Percentiles rank a stretch among this genome's conserved stretches.
Conservation (phyloP, 306 rosid genomes). For the Malus sieversii region DNA sequence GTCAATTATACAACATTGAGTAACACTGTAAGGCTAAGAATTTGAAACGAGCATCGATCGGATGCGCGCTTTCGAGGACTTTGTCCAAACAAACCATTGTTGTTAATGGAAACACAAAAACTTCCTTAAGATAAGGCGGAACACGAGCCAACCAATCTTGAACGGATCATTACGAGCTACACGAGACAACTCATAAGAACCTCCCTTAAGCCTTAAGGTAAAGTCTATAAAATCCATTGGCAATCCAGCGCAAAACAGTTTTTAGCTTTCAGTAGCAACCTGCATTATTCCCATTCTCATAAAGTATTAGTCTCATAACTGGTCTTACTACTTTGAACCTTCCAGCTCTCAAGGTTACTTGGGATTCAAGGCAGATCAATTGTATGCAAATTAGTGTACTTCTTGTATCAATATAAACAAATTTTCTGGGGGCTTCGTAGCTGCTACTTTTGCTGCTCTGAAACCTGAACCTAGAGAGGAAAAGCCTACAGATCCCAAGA, state of each 20-base stretch:
- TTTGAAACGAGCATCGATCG: slow-evolving; percentile 57
- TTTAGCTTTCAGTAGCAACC: neutral
- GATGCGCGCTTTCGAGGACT: slow-evolving; percentile 58
- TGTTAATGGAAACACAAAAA: neutral
- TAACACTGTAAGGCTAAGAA: slow-evolving; percentile 61
- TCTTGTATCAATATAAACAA: neutral
- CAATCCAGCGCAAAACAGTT: neutral
- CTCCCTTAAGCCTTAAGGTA: too few relatives aligned
- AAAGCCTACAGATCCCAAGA: neutral
- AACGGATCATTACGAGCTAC: too few relatives aligned
- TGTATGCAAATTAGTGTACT: neutral
- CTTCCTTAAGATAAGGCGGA: neutral
- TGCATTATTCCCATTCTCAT: neutral
- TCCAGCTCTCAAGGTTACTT: neutral
- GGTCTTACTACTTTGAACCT: neutral
- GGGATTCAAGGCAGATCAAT: neutral
- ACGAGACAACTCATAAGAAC: too few relatives aligned
- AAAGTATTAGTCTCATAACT: neutral
- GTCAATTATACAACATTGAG: slow-evolving; percentile 79
- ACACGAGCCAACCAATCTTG: too few relatives aligned
- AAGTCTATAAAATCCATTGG: neutral
- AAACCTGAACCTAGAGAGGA: neutral
- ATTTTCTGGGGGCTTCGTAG: neutral
- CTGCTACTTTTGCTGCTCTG: neutral
- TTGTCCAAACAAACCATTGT: slow-evolving; percentile 11